Evolutionary conservation across 2,329 filamentous ascomycete genomes (phyloP), one percentile per base, ranked within the genome.

Genomic region (Metarhizium rileyi): DNA sequence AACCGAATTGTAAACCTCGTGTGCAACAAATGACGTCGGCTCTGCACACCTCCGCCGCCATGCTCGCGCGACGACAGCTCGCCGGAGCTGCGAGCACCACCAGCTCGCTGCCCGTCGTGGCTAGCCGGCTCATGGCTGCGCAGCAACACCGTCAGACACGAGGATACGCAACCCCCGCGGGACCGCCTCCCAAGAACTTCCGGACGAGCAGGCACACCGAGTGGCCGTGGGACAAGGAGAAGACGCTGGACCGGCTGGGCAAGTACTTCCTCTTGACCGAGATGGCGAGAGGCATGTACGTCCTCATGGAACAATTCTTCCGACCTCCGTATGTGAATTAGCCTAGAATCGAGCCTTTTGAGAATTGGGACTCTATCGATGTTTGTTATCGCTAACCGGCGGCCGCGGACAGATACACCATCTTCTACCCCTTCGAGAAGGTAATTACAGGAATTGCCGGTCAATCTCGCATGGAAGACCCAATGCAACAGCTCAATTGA

Each of bases 391-490:
- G 12, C 49, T 56, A 48, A 54, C 48, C 16, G 16, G 6, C 20
- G 22, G n/a, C 26, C n/a, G n/a, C n/a, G 7, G 42, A 26, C 52
- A 95, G 90, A 61, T 96, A 97, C 72, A 98, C 93, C 46, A 98
- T 98, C 65, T 95, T 83, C 76, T 98, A 98, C 66, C 93, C 93
- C 41, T 98, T 96, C 71, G 93, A 98, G 70, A 98, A 98, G 78
- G 78, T 82, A 70, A 46, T 63, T 46, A 22, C 44, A 47, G 20
- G 28, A 47, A 26, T 36, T 49, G 51, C 45, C n/a, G 20, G 20
- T 9, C 14, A 28, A 3, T 6, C 23, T 9, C n/a, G 6, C 16
- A 1, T 42, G 4, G 3, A 25, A 14, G 33, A 10, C 5, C n/a
- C 12, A 18, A 14, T 20, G 18, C 38, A 22, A 38, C n/a, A 1